A percentile compares a stretch with the other conserved stretches of the same genome.
Conservation (phyloP, 176 grass and related monocot genomes). For the Juncus effusus region DNA sequence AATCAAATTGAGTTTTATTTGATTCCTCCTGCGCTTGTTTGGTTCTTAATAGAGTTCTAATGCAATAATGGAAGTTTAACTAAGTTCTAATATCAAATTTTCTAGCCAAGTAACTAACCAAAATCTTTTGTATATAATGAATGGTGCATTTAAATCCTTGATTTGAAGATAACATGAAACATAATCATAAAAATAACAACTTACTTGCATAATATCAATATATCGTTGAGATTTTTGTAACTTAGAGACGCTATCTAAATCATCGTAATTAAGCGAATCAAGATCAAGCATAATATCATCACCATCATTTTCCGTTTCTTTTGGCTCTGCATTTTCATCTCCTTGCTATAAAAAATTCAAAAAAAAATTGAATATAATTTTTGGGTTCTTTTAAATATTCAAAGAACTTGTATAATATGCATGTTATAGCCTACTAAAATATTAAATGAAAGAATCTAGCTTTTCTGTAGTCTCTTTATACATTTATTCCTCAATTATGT, state of each 20-base stretch:
- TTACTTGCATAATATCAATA: slow-evolving; percentile 68
- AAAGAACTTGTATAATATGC: too few relatives aligned
- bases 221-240: slow-evolving; percentile 71
- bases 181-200: slow-evolving; percentile 15
- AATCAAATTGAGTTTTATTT: too few relatives aligned
- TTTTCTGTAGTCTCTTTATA: too few relatives aligned
- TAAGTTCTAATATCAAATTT: too few relatives aligned
- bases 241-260: slow-evolving; percentile 82
- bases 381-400: too few relatives aligned
- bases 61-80: too few relatives aligned
- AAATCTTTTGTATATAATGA: neutral
- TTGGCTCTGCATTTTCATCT: slow-evolving; percentile 46
- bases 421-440: too few relatives aligned
- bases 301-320: slow-evolving; percentile 44
- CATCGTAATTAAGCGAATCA: slow-evolving; percentile 74
- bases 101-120: neutral
- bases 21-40: too few relatives aligned
- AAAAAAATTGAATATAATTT: too few relatives aligned
- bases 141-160: neutral
- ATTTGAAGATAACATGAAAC: neutral
- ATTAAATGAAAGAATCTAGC: too few relatives aligned
- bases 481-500: neutral
- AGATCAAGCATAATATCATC: slow-evolving; percentile 70
- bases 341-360: slow-evolving; percentile 41
- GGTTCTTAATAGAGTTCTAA: too few relatives aligned